Conservation (phyloP, 768 basidiomycete species). For the Mrakia blollopis region DNA sequence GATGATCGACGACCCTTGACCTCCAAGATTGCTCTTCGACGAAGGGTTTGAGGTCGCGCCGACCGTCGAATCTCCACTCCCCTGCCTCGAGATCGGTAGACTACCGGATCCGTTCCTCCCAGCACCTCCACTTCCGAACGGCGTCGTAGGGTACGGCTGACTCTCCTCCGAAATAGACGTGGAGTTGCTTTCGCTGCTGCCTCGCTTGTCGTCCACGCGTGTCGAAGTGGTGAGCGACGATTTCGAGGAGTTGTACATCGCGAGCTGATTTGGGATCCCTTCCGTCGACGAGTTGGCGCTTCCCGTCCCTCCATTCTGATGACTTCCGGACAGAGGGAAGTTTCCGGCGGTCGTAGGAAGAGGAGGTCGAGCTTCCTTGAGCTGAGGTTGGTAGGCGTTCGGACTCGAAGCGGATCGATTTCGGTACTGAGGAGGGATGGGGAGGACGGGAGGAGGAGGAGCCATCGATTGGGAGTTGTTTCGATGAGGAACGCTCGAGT, state of each 20-base stretch:
- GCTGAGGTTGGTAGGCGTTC: slow-evolving; percentile 44
- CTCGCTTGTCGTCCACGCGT: slow-evolving; percentile 19
- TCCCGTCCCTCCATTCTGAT: background rate
- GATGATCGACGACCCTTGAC: slow-evolving; percentile 15
- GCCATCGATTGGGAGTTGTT: slow-evolving; percentile 24
- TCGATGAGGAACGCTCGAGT: background rate
- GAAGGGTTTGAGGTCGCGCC: background rate
- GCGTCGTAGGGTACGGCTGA: slow-evolving; percentile 20
- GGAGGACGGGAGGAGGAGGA: slow-evolving; percentile 3
- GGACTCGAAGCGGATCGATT: slow-evolving; percentile 47
- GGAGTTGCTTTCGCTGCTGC: slow-evolving; percentile 12
- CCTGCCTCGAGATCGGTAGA: slow-evolving; percentile 24
- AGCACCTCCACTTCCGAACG: background rate
- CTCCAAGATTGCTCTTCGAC: background rate
- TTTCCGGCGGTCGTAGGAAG: background rate
- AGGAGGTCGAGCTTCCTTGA: slow-evolving; percentile 29
- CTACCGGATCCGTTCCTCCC: background rate
- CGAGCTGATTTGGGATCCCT: slow-evolving; percentile 13
- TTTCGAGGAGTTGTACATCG: slow-evolving; percentile 23
- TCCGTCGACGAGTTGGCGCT: slow-evolving; percentile 18
- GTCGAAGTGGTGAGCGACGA: slow-evolving; percentile 20
- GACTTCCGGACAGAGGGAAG: background rate
- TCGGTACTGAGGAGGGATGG: slow-evolving; percentile 41
- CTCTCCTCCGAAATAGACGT: slow-evolving; percentile 25
- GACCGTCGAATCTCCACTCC: slow-evolving; percentile 26